Percentiles rank a stretch among this genome's conserved stretches.
phyloP scores from a whole-genome alignment of 2,329 filamentous ascomycete species.

The Raffaelea albimanens region DNA sequence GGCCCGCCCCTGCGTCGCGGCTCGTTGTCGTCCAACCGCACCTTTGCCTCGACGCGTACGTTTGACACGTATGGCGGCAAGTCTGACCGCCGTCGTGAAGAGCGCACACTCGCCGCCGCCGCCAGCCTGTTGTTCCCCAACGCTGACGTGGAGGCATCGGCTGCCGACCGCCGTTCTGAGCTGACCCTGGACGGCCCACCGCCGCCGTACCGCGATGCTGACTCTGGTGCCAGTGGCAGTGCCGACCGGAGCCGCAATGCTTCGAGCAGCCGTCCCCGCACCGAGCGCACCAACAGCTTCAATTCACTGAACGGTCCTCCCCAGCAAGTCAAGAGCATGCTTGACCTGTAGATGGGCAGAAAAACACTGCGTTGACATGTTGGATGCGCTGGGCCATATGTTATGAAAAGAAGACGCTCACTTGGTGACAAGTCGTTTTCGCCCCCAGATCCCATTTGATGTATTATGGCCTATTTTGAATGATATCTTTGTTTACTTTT shows the following conservation, averaged over 20 bases:
- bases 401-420: no score
- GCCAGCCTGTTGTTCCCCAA: conserved; percentile 41
- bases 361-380: no score
- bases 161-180: conserved; percentile 26
- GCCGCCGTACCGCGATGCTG: conserved; percentile 26
- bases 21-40: conserved; percentile 9
- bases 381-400: no score
- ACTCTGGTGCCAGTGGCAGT: conserved; percentile 11
- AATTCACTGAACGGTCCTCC: conserved; percentile 37
- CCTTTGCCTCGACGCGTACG: conserved; percentile 17
- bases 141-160: conserved; percentile 14
- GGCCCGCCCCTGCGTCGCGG: conserved; percentile 1
- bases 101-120: conserved; percentile 32
- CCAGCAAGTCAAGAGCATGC: conserved; percentile 49
- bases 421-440: no score
- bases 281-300: conserved; percentile 33
- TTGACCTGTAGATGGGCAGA: conserved; percentile 33
- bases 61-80: conserved; percentile 27
- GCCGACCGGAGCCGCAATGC: conserved; percentile 14
- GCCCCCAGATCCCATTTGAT: no score
- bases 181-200: conserved; percentile 34
- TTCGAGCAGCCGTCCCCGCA: conserved; percentile 12
- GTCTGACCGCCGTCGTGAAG: conserved; percentile 33
- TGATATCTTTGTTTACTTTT: no score
- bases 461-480: no score